Percentiles rank a stretch among this genome's conserved stretches.
Conservation (phyloP, 192 early-diverging fungal genomes). For the Dimargaris xerosporica region DNA sequence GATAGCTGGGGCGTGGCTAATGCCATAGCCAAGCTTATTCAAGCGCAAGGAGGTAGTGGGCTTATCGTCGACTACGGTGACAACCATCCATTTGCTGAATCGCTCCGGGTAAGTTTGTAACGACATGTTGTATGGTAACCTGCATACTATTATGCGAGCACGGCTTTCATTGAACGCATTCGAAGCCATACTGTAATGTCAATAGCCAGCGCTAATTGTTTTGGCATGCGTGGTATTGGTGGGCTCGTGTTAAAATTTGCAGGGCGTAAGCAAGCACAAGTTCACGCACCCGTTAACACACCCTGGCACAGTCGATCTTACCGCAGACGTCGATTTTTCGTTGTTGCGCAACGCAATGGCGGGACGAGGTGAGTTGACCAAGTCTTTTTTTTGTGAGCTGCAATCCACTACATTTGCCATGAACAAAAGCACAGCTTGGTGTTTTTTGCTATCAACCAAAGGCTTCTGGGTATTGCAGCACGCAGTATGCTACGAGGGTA, state of each 20-base stretch:
- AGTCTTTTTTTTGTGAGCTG: neutral
- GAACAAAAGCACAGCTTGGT: neutral
- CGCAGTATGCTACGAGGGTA: too few species aligned
- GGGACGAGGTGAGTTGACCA: constrained; percentile 17
- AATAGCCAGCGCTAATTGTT: too few species aligned
- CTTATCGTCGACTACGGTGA: constrained; percentile 85
- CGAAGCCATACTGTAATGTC: too few species aligned
- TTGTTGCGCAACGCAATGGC: constrained; percentile 42
- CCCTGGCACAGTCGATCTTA: constrained; percentile 80
- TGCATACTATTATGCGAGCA: too few species aligned
- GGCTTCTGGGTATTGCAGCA: too few species aligned
- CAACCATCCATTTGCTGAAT: constrained; percentile 56
- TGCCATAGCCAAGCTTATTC: constrained; percentile 53
- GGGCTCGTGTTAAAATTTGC: neutral
- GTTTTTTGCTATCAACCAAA: constrained; percentile 4
- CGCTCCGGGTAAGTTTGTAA: constrained; percentile 43
- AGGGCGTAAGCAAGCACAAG: constrained; percentile 73
- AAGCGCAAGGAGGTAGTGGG: constrained; percentile 47
- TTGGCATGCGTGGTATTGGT: too few species aligned
- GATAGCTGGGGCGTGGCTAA: constrained; percentile 51
- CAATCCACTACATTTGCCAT: neutral
- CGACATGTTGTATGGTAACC: neutral
- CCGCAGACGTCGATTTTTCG: constrained; percentile 82
- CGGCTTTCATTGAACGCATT: too few species aligned
- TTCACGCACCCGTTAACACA: constrained; percentile 58